These are phyloP conservation scores for Monascus purpureus DNA, from an alignment of 495 filamentous ascomycete species.

Conservation along the genomic window DNA sequence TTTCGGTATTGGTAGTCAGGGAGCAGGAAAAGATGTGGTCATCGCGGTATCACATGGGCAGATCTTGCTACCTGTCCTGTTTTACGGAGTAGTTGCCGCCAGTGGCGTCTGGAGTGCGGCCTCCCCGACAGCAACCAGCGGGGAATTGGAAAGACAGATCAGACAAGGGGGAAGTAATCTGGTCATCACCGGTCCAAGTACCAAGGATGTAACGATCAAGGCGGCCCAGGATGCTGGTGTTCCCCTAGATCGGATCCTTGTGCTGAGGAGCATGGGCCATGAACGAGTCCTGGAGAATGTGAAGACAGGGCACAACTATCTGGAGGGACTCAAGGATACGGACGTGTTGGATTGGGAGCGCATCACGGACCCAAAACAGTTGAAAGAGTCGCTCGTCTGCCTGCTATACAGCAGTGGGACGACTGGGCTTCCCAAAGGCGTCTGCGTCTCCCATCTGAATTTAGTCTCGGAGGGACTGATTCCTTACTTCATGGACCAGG, in stretches of 20 bases:
- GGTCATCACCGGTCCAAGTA: no score
- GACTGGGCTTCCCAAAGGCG: slow-evolving; percentile 26
- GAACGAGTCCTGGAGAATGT: slow-evolving; percentile 6
- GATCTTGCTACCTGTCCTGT: slow-evolving; percentile 27
- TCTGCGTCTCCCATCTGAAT: slow-evolving; percentile 23
- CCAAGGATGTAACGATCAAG: no score
- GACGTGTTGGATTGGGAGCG: slow-evolving; percentile 24
- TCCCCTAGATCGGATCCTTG: slow-evolving; percentile 20
- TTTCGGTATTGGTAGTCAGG: slow-evolving; percentile 32
- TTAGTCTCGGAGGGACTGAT: slow-evolving; percentile 14
- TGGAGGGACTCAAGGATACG: slow-evolving; percentile 7
- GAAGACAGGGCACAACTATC: slow-evolving; percentile 7
- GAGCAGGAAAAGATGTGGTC: slow-evolving; percentile 36
- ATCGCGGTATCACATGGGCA: slow-evolving; percentile 36
- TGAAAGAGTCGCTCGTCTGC: slow-evolving; percentile 13
- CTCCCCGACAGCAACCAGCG: slow-evolving; percentile 4
- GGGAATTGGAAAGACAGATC: no score
- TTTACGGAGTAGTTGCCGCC: slow-evolving; percentile 35
- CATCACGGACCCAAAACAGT: slow-evolving; percentile 25
- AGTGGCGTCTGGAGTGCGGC: slow-evolving; percentile 34
- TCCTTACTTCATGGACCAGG: slow-evolving; percentile 9
- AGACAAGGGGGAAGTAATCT: no score
- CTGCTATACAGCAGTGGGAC: slow-evolving; percentile 23
- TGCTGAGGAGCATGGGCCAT: slow-evolving; percentile 5
- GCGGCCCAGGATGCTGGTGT: slow-evolving; percentile 53